A percentile compares a stretch with the other conserved stretches of the same genome.
Conservation (phyloP, 257 asterid genomes). For the Nicotiana paniculata region DNA sequence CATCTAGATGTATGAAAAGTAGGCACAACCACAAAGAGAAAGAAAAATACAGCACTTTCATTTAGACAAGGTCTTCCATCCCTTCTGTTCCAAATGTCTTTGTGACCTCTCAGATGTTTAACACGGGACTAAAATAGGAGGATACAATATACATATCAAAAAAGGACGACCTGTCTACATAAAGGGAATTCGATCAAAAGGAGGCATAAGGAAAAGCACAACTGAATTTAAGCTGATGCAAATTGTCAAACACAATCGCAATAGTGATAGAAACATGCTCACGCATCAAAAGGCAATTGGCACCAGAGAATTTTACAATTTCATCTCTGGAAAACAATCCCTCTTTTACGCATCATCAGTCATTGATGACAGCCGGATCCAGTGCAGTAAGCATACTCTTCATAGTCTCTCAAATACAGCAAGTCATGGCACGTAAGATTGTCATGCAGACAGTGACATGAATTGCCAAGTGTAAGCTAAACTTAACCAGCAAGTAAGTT, state of each 20-base stretch:
- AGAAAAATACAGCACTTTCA: background rate
- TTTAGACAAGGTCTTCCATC: background rate
- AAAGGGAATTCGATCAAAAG: background rate
- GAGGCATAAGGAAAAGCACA: background rate
- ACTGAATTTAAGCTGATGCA: background rate
- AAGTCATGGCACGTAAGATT: background rate
- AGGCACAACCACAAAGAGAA: background rate
- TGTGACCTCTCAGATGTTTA: background rate
- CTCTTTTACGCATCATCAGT: background rate
- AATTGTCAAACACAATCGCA: background rate
- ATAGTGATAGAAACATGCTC: background rate
- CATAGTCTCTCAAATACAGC: background rate
- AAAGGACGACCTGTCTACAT: background rate
- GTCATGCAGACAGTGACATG: background rate
- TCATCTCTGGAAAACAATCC: background rate
- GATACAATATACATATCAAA: background rate
- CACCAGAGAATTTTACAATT: background rate
- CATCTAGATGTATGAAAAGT: background rate
- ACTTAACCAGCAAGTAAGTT: background rate
- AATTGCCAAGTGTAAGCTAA: background rate
- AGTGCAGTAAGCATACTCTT: background rate
- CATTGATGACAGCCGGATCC: background rate
- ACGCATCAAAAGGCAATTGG: background rate
- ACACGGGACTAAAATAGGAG: background rate
- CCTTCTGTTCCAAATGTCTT: background rate